Evolutionary conservation across 768 basidiomycete genomes (phyloP), one percentile per base, ranked within the genome.

Genomic region (Trametes villosa): DNA sequence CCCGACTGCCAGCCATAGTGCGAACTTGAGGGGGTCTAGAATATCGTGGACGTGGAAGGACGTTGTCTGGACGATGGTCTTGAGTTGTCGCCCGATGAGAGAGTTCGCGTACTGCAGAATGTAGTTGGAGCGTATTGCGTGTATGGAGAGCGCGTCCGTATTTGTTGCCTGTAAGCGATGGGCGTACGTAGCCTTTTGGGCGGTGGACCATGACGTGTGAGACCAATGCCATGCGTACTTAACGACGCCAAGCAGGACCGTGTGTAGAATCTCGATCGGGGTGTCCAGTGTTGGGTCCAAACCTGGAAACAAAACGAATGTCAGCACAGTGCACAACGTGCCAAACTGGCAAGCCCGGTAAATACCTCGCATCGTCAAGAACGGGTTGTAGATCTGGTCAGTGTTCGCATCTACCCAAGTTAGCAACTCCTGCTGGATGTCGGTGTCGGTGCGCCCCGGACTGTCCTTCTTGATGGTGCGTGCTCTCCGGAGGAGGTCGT

Each of bases 191-290:
- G 9, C 66, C 11, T 63, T 53, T 31, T 74, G 63, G 11, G 65
- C 59, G 11, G 64, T 53, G 26, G 63, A 53, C 75, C 71, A 73
- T 1, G 22, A 17, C 22, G 63, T 70, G 31, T 61, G 66, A 3
- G 60, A 27, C 56, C 59, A 4, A 60, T 77, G 66, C 76, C 75
- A 77, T 7, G 70, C 51, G 62, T 78, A 78, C 44, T 74, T 72
- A 13, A 61, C 59, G 5, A 64, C 52, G 0, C 73, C 72, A 7
- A 74, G 62, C 7, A 72, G 59, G n/a, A 61, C 11, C 0, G 72
- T 70, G 41, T 74, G 72, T 4, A 67, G 57, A 2, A 62, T 41
- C 38, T 67, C 60, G 3, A 62, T 29, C 4, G 66, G 59, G 0
- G 55, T 64, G 40, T 67, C 66, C 9, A 15, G 38, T 3, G 34